Percentiles rank a stretch among this genome's conserved stretches.
phyloP scores from a whole-genome alignment of 495 filamentous ascomycete species.

The Clavariopsis aquatica region DNA sequence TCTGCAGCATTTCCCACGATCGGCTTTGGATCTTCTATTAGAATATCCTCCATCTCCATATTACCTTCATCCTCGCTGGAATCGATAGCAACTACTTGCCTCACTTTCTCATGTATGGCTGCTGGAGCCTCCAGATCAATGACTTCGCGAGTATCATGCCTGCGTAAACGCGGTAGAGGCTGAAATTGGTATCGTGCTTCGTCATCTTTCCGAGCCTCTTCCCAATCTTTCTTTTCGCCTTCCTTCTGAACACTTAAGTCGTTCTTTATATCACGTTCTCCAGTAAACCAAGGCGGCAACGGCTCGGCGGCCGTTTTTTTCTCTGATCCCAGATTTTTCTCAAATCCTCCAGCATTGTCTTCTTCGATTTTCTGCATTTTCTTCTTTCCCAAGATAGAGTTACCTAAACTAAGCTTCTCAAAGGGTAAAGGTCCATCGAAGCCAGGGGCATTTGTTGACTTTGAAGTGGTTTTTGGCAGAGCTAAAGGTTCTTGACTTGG shows the following conservation, averaged over 20 bases:
- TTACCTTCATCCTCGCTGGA: constrained; percentile 50
- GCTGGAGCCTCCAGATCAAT: constrained; percentile 43
- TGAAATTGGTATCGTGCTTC: constrained; percentile 42
- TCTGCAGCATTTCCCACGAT: constrained; percentile 51
- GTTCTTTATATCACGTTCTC: constrained; percentile 43
- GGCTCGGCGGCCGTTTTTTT: constrained; percentile 58
- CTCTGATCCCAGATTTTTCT: constrained; percentile 50
- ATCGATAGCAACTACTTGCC: constrained; percentile 41
- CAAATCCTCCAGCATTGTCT: constrained; percentile 70
- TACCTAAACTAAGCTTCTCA: constrained; percentile 73
- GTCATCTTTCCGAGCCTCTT: constrained; percentile 31
- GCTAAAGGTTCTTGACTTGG: constrained; percentile 12
- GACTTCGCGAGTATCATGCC: constrained; percentile 40
- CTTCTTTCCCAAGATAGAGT: constrained; percentile 58
- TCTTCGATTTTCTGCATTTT: constrained; percentile 48
- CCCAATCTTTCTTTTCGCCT: constrained; percentile 40
- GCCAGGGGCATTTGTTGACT: constrained; percentile 49
- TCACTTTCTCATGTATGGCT: constrained; percentile 14
- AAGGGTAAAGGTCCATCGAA: constrained; percentile 88
- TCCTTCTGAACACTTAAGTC: constrained; percentile 44
- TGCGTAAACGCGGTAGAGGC: constrained; percentile 48
- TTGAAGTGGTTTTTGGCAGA: constrained; percentile 16
- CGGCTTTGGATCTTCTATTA: constrained; percentile 38
- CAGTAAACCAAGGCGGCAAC: constrained; percentile 85
- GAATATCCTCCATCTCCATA: constrained; percentile 57